Evolutionary conservation across 768 basidiomycete species (phyloP), one percentile per base, ranked within the genome.

Genomic region (Trametes meyenii): DNA sequence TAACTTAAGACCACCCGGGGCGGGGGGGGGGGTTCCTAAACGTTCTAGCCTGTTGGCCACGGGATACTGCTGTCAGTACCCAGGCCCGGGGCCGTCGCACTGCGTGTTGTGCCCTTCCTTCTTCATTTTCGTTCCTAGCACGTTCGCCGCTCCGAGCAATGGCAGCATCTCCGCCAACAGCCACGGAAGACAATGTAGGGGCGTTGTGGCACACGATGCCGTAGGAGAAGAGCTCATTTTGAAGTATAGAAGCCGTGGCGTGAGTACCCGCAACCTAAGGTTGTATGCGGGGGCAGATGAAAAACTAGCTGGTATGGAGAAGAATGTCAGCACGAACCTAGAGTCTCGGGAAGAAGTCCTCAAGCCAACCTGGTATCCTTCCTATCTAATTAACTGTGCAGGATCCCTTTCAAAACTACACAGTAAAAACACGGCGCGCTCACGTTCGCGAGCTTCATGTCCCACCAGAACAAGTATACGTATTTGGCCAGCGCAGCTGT

Each of bases 191-290:
- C 12, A 26, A 16, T 10, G 24, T 11, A 2, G 5, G n/a, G 24
- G 17, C 24, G 23, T 23, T 50, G 13, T 33, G 39, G 39, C 56
- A 58, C 57, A 58, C 57, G 57, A 51, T 58, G 57, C 50, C 57
- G 45, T 35, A 38, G 17, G 46, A 39, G 55, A 57, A 58, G 39
- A 21, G 40, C 49, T 23, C 29, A 43, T 24, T 23, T 43, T 19
- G 57, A 16, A 39, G 57, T 14, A 5, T 26, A 44, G 49, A 23
- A 58, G 49, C 2, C n/a, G 12, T 10, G n/a, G 49, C 40, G 50
- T 50, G 57, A 40, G 48, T 26, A 19, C 29, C 38, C 10, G 13
- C 17, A 29, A 8, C 49, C 38, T 44, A 23, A 40, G 57, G 21
- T 11, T 36, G 40, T 12, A 21, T n/a, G 57, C 26, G 39, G 55